These are phyloP conservation scores for Lactifluus echinatus DNA, from an alignment of 768 basidiomycete species.

Conservation along the genomic window DNA sequence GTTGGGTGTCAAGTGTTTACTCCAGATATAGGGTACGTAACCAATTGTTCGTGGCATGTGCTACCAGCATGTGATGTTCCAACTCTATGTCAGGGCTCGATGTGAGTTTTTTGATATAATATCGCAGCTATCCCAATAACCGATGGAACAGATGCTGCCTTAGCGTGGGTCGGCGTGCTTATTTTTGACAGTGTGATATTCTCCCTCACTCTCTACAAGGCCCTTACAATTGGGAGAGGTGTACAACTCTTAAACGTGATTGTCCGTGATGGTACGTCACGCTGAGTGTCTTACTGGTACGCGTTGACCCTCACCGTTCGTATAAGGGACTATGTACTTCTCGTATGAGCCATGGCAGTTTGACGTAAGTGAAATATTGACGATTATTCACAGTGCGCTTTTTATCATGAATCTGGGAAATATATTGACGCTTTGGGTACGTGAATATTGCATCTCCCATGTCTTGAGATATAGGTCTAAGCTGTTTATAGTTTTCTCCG, in stretches of 20 bases:
- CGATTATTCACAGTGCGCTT: neutral
- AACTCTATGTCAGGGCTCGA: neutral
- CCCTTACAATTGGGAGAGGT: conserved; percentile 1
- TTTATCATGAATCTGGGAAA: conserved; percentile 6
- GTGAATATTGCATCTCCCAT: neutral
- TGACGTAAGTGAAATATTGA: neutral
- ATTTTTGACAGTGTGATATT: conserved; percentile 7
- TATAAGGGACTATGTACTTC: conserved; percentile 8
- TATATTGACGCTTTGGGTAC: conserved; percentile 7
- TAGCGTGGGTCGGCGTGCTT: conserved; percentile 4
- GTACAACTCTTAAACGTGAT: conserved; percentile 5
- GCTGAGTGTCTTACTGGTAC: too few relatives aligned
- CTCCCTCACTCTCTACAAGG: conserved; percentile 8
- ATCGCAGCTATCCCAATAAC: too few relatives aligned
- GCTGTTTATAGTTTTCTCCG: neutral
- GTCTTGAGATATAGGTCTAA: neutral
- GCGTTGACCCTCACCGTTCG: neutral
- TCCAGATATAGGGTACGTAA: neutral
- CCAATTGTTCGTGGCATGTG: neutral
- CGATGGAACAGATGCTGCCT: neutral
- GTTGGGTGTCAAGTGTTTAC: neutral
- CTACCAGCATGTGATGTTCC: neutral
- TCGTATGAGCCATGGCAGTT: neutral
- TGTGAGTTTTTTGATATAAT: neutral
- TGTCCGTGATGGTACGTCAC: conserved; percentile 9